Conservation (phyloP, 2,329 filamentous ascomycete species). For the Microcera coccophila region DNA sequence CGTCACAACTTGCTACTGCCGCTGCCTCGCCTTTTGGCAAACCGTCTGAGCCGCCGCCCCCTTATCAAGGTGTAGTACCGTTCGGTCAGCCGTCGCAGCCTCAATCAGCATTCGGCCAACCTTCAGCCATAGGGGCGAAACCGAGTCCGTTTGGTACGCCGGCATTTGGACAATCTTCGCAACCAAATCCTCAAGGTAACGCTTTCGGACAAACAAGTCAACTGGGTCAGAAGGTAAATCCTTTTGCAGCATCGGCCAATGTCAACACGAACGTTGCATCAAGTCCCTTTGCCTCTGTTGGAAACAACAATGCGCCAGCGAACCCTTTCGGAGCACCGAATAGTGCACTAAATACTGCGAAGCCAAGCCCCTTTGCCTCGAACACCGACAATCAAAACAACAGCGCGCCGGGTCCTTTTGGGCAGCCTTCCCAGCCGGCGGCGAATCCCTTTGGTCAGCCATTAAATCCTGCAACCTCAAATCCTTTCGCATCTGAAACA, state of each 20-base stretch:
- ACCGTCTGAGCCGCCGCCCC: too few relatives aligned
- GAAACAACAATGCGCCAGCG: slow-evolving; percentile 14
- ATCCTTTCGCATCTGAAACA: slow-evolving; percentile 25
- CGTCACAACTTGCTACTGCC: slow-evolving; percentile 21
- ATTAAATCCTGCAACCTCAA: slow-evolving; percentile 18
- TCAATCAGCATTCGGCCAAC: slow-evolving; percentile 39
- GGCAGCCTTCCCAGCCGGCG: slow-evolving; percentile 18
- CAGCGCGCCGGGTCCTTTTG: slow-evolving; percentile 25
- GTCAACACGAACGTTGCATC: slow-evolving; percentile 5
- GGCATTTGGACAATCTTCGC: slow-evolving; percentile 35
- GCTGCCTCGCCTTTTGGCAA: slow-evolving; percentile 39
- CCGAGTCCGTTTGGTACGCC: slow-evolving; percentile 34
- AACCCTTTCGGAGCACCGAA: slow-evolving; percentile 29
- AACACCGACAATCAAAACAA: slow-evolving; percentile 16
- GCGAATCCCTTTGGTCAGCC: slow-evolving; percentile 20
- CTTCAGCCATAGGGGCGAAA: slow-evolving; percentile 32
- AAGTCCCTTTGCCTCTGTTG: slow-evolving; percentile 25
- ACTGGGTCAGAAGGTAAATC: slow-evolving; percentile 37
- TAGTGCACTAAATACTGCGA: slow-evolving; percentile 12
- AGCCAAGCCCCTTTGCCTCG: slow-evolving; percentile 18
- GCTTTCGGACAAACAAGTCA: slow-evolving; percentile 35
- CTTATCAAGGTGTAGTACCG: slow-evolving; percentile 21
- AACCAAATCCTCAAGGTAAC: slow-evolving; percentile 23
- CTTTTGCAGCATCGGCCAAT: slow-evolving; percentile 29
- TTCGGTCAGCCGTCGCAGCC: slow-evolving; percentile 30